These are phyloP conservation scores for Phoenix dactylifera DNA, from an alignment of 176 grass and related monocot species.

Conservation along the genomic window DNA sequence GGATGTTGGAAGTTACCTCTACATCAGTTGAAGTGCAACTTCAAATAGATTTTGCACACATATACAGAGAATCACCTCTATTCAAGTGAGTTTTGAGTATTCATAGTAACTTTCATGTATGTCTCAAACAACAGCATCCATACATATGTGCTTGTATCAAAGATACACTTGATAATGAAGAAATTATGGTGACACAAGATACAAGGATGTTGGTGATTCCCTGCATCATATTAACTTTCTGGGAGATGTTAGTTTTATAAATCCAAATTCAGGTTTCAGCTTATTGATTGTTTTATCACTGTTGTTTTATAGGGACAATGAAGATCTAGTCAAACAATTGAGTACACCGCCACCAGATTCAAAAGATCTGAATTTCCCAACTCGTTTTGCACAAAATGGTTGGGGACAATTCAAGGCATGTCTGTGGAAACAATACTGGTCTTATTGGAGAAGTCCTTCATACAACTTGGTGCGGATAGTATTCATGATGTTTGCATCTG, in stretches of 20 bases:
- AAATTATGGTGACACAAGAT: no score
- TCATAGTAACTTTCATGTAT: not conserved
- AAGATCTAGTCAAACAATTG: conserved; percentile 29
- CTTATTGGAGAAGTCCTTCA: conserved; percentile 75
- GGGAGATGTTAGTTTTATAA: no score
- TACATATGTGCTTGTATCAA: no score
- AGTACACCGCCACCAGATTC: conserved; percentile 30
- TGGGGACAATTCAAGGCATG: conserved; percentile 64
- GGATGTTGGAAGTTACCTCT: conserved; percentile 71
- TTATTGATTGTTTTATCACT: no score
- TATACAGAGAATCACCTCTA: conserved; percentile 52
- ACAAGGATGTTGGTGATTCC: no score
- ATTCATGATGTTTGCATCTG: conserved; percentile 12
- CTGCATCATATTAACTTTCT: no score
- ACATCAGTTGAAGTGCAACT: conserved; percentile 50
- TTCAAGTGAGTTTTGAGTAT: conserved; percentile 26
- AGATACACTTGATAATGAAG: no score
- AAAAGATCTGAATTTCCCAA: conserved; percentile 43
- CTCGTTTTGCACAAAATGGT: conserved; percentile 43
- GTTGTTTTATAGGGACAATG: conserved; percentile 48
- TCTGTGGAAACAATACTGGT: conserved; percentile 72
- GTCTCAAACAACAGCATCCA: no score
- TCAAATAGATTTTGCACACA: conserved; percentile 46
- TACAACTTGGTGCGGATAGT: conserved; percentile 56
- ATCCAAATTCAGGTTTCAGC: no score